Percentiles rank a stretch among this genome's conserved stretches.
phyloP scores from a whole-genome alignment of 805 yeast genomes.

The Candida boleticola region DNA sequence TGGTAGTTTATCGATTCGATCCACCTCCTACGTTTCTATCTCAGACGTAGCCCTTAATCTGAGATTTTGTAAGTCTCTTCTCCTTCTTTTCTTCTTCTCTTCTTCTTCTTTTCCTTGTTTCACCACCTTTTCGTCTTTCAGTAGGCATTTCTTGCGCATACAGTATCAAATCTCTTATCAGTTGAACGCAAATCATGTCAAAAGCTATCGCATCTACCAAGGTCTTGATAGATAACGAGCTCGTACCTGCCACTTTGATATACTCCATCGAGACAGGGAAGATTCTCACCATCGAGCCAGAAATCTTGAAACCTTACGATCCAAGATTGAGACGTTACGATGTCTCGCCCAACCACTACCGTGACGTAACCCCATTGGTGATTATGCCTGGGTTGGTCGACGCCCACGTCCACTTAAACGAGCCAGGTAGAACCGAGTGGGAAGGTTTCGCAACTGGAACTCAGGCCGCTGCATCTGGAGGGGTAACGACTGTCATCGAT shows the following conservation, averaged over 20 bases:
- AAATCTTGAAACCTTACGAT: constrained; percentile 36
- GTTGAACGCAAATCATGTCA: no score
- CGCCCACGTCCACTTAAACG: constrained; percentile 91
- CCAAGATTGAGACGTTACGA: constrained; percentile 41
- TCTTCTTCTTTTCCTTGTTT: no score
- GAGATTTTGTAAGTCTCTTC: no score
- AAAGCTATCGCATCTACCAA: constrained; percentile 60
- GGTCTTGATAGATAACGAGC: constrained; percentile 49
- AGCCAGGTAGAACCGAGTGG: constrained; percentile 98
- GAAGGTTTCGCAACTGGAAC: constrained; percentile 98
- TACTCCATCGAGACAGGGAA: constrained; percentile 52
- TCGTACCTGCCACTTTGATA: constrained; percentile 62
- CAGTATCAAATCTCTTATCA: no score
- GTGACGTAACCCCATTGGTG: constrained; percentile 59
- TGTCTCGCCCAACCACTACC: constrained; percentile 38
- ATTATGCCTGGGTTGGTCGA: constrained; percentile 91
- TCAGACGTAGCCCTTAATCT: no score
- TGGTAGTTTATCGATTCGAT: no score
- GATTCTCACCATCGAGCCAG: constrained; percentile 48
- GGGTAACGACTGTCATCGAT: constrained; percentile 92
- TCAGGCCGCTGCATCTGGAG: constrained; percentile 91
- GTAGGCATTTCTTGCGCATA: no score
- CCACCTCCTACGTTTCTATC: no score
- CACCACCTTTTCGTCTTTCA: no score
- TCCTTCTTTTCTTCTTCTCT: no score